These are phyloP conservation scores for Solanum okadae DNA, from an alignment of 257 asterid genomes.

Conservation along the genomic window DNA sequence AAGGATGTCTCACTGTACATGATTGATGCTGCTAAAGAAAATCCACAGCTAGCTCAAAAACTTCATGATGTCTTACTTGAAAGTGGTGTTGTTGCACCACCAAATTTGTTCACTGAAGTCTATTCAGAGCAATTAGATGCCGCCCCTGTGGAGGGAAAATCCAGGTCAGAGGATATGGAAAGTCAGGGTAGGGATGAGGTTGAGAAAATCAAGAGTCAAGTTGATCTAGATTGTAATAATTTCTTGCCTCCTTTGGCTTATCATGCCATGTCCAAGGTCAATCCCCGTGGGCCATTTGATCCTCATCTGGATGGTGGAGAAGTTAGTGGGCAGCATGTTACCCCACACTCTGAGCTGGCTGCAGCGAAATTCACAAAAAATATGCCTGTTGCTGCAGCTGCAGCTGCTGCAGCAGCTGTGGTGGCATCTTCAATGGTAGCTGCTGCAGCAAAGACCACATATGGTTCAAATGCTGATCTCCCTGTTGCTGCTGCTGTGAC, in stretches of 20 bases:
- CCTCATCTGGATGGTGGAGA: conserved; percentile 25
- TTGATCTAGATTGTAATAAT: conserved; percentile 26
- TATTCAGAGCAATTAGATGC: conserved; percentile 40
- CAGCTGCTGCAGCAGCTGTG: conserved; percentile 85
- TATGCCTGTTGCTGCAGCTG: conserved; percentile 85
- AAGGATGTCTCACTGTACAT: conserved; percentile 87
- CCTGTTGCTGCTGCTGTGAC: conserved; percentile 91
- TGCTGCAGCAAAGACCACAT: conserved; percentile 51
- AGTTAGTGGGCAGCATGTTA: conserved; percentile 18
- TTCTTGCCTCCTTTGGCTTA: conserved; percentile 74
- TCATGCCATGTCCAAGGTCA: conserved; percentile 38
- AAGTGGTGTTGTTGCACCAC: conserved; percentile 97
- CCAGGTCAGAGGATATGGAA: conserved; percentile 25
- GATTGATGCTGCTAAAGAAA: conserved; percentile 95
- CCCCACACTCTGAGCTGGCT: conserved; percentile 32
- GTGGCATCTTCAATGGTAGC: conserved; percentile 96
- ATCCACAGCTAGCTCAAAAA: conserved; percentile 87
- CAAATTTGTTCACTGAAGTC: conserved; percentile 69
- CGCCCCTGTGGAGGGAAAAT: conserved; percentile 22
- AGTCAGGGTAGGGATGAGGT: conserved; percentile 25
- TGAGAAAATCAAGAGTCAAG: conserved; percentile 16
- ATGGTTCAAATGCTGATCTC: conserved; percentile 48
- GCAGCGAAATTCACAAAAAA: conserved; percentile 32
- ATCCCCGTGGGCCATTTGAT: conserved; percentile 23
- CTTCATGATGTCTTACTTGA: conserved; percentile 87